These are phyloP conservation scores for Candida sp. DNA, from an alignment of 1,139 yeast species.

Conservation along the genomic window DNA sequence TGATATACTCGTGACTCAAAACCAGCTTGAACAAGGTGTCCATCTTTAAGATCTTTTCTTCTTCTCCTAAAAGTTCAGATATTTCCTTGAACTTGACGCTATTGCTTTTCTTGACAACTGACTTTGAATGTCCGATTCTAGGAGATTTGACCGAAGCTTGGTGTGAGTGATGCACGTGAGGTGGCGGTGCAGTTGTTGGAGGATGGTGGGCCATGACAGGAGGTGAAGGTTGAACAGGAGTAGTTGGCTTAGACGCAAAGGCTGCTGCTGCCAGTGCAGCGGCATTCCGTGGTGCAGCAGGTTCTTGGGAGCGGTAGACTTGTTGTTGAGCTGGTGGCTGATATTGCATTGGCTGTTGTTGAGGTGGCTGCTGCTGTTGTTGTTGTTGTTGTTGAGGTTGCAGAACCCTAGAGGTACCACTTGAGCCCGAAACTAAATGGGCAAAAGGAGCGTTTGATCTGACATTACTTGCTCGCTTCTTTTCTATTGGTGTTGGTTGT, in stretches of 20 bases:
- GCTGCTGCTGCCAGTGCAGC: constrained; percentile 19
- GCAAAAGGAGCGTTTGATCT: constrained; percentile 17
- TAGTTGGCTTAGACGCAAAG: constrained; percentile 9
- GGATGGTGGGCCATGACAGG: neutral
- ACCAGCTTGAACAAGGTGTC: constrained; percentile 45
- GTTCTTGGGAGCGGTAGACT: constrained; percentile 9
- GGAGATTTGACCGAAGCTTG: neutral
- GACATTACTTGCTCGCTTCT: constrained; percentile 12
- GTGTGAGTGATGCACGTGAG: neutral
- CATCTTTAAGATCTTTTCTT: constrained; percentile 48
- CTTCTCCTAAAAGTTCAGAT: constrained; percentile 32
- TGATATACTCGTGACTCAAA: constrained; percentile 27
- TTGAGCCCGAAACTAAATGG: neutral
- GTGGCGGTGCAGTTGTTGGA: neutral
- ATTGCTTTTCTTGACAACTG: constrained; percentile 6
- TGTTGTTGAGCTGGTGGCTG: constrained; percentile 15
- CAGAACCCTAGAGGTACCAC: neutral
- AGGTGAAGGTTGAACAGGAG: neutral
- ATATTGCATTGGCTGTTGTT: constrained; percentile 4
- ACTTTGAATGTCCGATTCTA: constrained; percentile 18
- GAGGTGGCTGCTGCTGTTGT: constrained; percentile 8
- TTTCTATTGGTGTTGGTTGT: constrained; percentile 10
- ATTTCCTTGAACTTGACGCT: constrained; percentile 37
- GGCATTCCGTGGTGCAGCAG: constrained; percentile 1
- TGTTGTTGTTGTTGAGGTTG: constrained; percentile 11